These are phyloP conservation scores for Nothopassalora personata DNA, from an alignment of 2,329 filamentous ascomycete species.

Conservation along the genomic window DNA sequence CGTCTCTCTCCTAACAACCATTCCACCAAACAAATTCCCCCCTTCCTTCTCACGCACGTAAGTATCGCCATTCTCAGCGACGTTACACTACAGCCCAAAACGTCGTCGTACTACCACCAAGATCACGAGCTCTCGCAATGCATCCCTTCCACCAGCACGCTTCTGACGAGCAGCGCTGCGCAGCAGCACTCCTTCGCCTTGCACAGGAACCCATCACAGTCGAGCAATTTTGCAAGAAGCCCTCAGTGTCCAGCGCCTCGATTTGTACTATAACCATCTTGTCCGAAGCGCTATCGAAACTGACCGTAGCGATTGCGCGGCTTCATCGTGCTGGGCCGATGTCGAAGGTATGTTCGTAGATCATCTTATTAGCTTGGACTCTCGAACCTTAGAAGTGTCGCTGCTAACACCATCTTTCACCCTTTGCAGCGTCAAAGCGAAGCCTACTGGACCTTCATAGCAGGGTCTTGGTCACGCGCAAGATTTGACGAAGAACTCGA, in stretches of 20 bases:
- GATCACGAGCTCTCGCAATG: neutral
- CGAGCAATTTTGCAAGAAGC: neutral
- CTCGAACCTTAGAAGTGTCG: too few species aligned
- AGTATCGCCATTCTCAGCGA: neutral
- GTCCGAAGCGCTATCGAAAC: slow-evolving; percentile 7
- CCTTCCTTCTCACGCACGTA: neutral
- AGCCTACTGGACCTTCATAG: slow-evolving; percentile 18
- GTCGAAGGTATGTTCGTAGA: neutral
- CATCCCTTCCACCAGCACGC: neutral
- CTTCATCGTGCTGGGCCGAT: slow-evolving; percentile 12
- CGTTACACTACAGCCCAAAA: neutral
- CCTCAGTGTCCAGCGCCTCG: neutral
- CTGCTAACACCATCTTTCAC: neutral
- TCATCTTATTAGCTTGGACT: too few species aligned
- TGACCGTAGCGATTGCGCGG: slow-evolving; percentile 14
- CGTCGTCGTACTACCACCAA: neutral
- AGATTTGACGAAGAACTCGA: slow-evolving; percentile 10
- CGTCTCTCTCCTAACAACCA: neutral
- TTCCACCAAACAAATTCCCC: neutral
- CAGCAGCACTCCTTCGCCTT: neutral
- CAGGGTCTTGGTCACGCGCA: slow-evolving; percentile 10
- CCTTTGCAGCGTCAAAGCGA: slow-evolving; percentile 6
- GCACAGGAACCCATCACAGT: neutral
- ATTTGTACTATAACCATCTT: slow-evolving; percentile 1
- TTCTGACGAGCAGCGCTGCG: neutral